A percentile compares a stretch with the other conserved stretches of the same genome.
Conservation (phyloP, 2,329 filamentous ascomycete species). For the Alternaria sp. region DNA sequence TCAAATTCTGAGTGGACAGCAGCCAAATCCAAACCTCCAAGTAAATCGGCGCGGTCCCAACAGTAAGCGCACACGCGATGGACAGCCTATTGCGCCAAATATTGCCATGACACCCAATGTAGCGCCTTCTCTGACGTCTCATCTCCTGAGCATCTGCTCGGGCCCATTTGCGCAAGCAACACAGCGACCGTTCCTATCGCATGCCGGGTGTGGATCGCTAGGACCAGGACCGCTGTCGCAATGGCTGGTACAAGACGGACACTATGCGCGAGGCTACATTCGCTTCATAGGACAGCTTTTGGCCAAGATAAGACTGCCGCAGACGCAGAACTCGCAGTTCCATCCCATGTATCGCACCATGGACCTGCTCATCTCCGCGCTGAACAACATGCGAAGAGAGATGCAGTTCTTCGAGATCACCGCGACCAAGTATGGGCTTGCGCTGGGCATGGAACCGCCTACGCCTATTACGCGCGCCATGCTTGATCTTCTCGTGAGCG, state of each 20-base stretch:
- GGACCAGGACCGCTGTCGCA: conserved; percentile 62
- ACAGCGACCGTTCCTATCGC: conserved; percentile 69
- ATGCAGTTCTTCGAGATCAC: conserved; percentile 72
- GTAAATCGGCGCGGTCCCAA: conserved; percentile 53
- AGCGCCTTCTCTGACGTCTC: conserved; percentile 60
- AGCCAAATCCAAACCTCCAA: conserved; percentile 57
- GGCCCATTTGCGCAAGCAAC: conserved; percentile 63
- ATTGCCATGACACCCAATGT: conserved; percentile 27
- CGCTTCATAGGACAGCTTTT: conserved; percentile 70
- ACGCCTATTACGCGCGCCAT: conserved; percentile 60
- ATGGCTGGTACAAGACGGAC: conserved; percentile 75
- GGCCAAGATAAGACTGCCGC: conserved; percentile 64
- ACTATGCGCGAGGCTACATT: conserved; percentile 74
- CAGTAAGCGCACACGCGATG: conserved; percentile 47
- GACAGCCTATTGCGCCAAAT: conserved; percentile 44
- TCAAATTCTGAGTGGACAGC: conserved; percentile 53
- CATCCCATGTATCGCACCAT: conserved; percentile 63
- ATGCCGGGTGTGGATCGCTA: conserved; percentile 68
- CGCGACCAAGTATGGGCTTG: conserved; percentile 65
- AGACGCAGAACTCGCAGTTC: conserved; percentile 51
- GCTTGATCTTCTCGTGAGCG: conserved; percentile 66
- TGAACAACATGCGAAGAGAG: conserved; percentile 71
- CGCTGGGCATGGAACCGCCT: conserved; percentile 54
- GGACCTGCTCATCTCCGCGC: conserved; percentile 67
- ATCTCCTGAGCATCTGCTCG: conserved; percentile 61